Conservation (phyloP, 2,329 filamentous ascomycete species). For the Colletotrichum plurivorum region DNA sequence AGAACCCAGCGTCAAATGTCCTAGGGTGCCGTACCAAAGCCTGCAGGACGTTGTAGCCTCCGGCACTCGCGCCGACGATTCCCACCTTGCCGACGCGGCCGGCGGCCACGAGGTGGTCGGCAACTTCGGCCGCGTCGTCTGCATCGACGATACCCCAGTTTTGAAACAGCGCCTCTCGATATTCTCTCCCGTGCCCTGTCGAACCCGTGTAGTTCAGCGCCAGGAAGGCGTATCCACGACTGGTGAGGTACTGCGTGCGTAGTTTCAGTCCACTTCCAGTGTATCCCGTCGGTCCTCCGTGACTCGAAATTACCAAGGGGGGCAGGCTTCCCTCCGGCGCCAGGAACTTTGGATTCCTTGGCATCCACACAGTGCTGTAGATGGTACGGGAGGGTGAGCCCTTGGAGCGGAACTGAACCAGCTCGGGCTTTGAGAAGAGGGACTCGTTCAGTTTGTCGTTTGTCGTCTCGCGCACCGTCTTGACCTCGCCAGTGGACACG, state of each 20-base stretch:
- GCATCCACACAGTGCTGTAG: slow-evolving; percentile 64
- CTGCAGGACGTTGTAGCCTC: slow-evolving; percentile 68
- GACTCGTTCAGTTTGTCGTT: slow-evolving; percentile 47
- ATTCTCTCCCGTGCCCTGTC: slow-evolving; percentile 64
- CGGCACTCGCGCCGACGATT: slow-evolving; percentile 65
- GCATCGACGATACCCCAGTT: slow-evolving; percentile 66
- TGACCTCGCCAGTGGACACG: slow-evolving; percentile 42
- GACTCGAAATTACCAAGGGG: slow-evolving; percentile 64
- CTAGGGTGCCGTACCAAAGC: slow-evolving; percentile 61
- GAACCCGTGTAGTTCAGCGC: slow-evolving; percentile 68
- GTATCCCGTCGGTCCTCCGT: slow-evolving; percentile 66
- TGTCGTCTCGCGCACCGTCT: slow-evolving; percentile 51
- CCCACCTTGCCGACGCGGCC: slow-evolving; percentile 58
- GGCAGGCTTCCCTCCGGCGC: slow-evolving; percentile 56
- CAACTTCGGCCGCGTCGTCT: slow-evolving; percentile 63
- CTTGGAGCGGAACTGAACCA: slow-evolving; percentile 49
- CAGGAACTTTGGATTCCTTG: slow-evolving; percentile 60
- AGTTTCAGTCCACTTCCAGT: slow-evolving; percentile 59
- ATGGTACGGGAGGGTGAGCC: slow-evolving; percentile 49
- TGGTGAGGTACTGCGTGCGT: slow-evolving; percentile 66
- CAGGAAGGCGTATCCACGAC: slow-evolving; percentile 66
- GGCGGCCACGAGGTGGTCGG: slow-evolving; percentile 55
- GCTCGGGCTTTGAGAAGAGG: slow-evolving; percentile 55
- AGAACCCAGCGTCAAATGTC: slow-evolving; percentile 64
- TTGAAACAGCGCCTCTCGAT: slow-evolving; percentile 63